phyloP scores from a whole-genome alignment of 441 rosid species.

The Populus hybrid region DNA sequence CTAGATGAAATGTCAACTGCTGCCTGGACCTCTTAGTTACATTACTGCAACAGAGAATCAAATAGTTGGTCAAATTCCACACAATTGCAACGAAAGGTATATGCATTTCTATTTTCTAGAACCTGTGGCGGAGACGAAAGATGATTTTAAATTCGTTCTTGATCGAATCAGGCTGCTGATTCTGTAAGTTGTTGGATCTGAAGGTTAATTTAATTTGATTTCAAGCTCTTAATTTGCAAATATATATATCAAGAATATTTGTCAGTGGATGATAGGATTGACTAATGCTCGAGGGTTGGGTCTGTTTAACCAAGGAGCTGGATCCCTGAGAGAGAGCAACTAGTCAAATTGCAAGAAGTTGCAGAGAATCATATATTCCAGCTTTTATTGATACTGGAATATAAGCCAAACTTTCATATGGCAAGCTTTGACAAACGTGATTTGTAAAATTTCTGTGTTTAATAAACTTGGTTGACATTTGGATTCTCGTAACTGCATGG shows the following conservation, averaged over 20 bases:
- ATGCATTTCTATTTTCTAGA: background rate
- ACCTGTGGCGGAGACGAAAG: background rate
- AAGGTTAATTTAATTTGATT: too few relatives aligned
- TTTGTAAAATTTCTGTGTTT: background rate
- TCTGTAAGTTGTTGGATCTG: background rate
- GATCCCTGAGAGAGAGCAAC: background rate
- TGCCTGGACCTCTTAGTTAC: background rate
- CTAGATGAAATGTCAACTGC: background rate
- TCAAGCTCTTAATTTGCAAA: too few relatives aligned
- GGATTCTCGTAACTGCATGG: background rate
- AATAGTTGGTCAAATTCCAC: background rate
- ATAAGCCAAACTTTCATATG: background rate
- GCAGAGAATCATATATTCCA: background rate
- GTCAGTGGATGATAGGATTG: too few relatives aligned
- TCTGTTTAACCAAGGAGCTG: background rate
- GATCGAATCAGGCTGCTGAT: background rate
- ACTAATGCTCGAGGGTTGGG: too few relatives aligned
- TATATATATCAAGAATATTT: too few relatives aligned
- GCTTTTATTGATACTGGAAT: constrained; percentile 9
- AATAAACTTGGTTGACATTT: background rate
- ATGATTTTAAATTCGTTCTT: background rate
- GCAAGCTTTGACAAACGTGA: background rate
- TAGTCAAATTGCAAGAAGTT: constrained; percentile 8
- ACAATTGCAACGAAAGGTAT: background rate
- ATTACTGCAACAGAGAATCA: background rate